Evolutionary conservation across 2,329 filamentous ascomycete genomes (phyloP), one percentile per base, ranked within the genome.

Genomic region (Trichophyton rubrum): DNA sequence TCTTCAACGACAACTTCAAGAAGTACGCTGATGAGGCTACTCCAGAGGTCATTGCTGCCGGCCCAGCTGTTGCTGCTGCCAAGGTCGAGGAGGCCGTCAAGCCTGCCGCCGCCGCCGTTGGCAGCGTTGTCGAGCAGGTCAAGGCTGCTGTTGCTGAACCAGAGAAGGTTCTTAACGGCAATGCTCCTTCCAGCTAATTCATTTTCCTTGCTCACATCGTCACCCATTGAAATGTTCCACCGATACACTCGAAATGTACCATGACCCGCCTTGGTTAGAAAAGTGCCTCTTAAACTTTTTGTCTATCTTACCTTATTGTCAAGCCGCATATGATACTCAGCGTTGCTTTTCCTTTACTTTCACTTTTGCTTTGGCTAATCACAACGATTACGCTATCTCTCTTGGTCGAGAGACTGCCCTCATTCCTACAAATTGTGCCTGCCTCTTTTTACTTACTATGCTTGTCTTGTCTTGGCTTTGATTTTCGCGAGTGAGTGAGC

Each of bases 1-100:
- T 97, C 65, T 99, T 99, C 82, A 84, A 86, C 71, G 89, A 96
- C 78, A 99, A 99, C 84, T 99, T 99, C 79, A 85, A 90, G 80
- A 96, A 96, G 82, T 96, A 95, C 79, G 81, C 86, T 69, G 85
- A 85, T 68, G 85, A 95, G 75, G 90, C 90, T 27, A 91, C 89
- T 35, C 80, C 82, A 67, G 88, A 92, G 41, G 88, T 91, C 56
- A 84, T 89, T 75, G 85, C 72, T 60, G 76, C 76, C 59, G 76
- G 74, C 47, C 76, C 76, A 55, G 66, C 72, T 53, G 67, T 71
- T 47, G 33, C 17, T 15, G 47, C 17, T 35, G 56, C 45, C 24
- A 41, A 38, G 38, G 58, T 51, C 20, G 33, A 60, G 6, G 55
- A 57, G 55, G n/a, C 55, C 8, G 30, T 38, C 33, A 57, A 57